Base-by-base conservation (phyloP, 2,329 filamentous ascomycete species). In the Beauveria sp. region DNA sequence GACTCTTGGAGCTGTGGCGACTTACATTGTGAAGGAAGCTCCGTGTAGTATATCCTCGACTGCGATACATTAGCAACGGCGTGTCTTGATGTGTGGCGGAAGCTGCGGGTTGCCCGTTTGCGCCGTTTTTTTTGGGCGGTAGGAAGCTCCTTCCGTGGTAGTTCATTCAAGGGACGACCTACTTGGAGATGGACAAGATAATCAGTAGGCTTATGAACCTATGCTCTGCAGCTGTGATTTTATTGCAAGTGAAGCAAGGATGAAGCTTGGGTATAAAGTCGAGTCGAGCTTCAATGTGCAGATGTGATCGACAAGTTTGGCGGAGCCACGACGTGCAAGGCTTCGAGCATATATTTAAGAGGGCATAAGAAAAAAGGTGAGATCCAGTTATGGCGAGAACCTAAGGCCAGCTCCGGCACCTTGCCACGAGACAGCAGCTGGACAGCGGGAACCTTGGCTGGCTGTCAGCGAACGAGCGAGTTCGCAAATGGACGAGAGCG, bases 251-350 rank as follows among this genome's bases (percentile, higher is more conserved):
- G 28, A 40, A 31, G 56, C 18, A 51, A 53, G 18, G 34, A 26
- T 52, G 49, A 60, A 24, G 48, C 26, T n/a, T 34, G 22, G 18
- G 8, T 31, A 28, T 18, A 40, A 61, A 31, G 10, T 60, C 34
- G 49, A 50, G 46, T 46, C 26, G 38, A 26, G 24, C 16, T 24
- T 58, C 65, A n/a, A 45, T 24, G 45, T 60, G 66, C 40, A 49
- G 58, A 61, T 54, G 58, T 22, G 58, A 61, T 61, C 50, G 58
- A 52, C 58, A 28, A 61, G 50, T 40, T 28, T 20, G 49, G 58
- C 50, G 58, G 58, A 54, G 58, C 58, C 42, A 28, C 20, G 16
- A 48, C 4, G 58, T 40, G 31, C 50, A 53, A 61, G 58, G 58
- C 50, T 61, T 46, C 49, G 49, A 50, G 58, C 58, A 48, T 14